phyloP scores from a whole-genome alignment of 2,329 filamentous ascomycete species.

The Claviceps monticola region DNA sequence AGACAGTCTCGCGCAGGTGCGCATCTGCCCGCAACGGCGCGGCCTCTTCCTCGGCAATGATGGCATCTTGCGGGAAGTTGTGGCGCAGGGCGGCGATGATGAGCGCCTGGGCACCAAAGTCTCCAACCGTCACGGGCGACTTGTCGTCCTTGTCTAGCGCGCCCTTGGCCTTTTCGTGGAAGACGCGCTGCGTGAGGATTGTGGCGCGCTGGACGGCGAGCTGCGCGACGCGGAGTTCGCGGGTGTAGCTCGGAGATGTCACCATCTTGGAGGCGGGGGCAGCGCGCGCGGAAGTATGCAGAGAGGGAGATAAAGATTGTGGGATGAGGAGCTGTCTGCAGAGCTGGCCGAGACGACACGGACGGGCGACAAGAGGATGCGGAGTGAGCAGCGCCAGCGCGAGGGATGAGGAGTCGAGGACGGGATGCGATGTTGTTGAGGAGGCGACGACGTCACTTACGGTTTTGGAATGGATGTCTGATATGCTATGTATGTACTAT shows the following conservation, averaged over 20 bases:
- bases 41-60: constrained; percentile 93
- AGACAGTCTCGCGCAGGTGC: constrained; percentile 55
- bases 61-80: constrained; percentile 80
- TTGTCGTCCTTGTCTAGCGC: constrained; percentile 84
- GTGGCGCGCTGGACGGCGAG: constrained; percentile 72
- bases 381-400: neutral
- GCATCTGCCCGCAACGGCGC: constrained; percentile 60
- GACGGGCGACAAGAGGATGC: neutral
- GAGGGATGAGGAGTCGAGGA: neutral
- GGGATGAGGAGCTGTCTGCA: neutral
- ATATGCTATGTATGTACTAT: no score
- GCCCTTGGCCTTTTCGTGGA: constrained; percentile 79
- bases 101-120: constrained; percentile 93
- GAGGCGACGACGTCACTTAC: no score
- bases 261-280: constrained; percentile 19
- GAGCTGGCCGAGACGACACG: neutral
- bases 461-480: no score
- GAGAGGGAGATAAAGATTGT: no score
- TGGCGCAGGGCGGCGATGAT: constrained; percentile 83
- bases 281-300: neutral
- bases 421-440: neutral
- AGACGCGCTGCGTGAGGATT: constrained; percentile 39
- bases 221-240: constrained; percentile 71
- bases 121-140: constrained; percentile 92
- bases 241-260: constrained; percentile 41